Percentiles rank a stretch among this genome's conserved stretches.
Conservation (phyloP, 2,329 filamentous ascomycete genomes). For the Sarocladium strictum region DNA sequence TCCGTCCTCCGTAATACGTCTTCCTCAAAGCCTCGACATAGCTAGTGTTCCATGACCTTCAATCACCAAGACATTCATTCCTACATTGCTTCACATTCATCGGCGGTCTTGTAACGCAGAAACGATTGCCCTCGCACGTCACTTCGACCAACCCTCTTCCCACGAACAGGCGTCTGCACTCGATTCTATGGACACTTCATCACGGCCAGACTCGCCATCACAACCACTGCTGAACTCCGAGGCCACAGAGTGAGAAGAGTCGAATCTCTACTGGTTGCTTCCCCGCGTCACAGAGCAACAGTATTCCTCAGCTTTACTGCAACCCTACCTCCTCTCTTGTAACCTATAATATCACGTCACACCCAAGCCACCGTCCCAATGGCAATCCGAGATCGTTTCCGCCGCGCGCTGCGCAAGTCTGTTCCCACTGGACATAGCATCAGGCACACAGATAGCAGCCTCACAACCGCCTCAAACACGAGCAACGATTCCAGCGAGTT, state of each 20-base stretch:
- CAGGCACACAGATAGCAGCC: conserved; percentile 26
- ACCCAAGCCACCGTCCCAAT: conserved; percentile 21
- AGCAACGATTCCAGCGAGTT: background rate
- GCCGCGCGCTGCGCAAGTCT: conserved; percentile 33
- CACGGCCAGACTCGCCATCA: background rate
- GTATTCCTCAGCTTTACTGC: background rate
- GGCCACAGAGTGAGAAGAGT: background rate
- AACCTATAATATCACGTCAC: background rate
- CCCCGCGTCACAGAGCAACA: background rate
- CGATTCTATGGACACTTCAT: conserved; percentile 5
- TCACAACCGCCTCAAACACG: conserved; percentile 18
- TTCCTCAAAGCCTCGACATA: background rate
- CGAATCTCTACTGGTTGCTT: background rate
- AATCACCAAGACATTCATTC: background rate
- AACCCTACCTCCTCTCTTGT: background rate
- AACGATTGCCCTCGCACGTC: background rate
- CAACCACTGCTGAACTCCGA: background rate
- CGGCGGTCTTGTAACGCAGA: background rate
- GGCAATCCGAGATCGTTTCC: conserved; percentile 37
- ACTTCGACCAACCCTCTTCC: background rate
- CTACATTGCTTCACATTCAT: background rate
- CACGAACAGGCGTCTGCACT: background rate
- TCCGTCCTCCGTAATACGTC: background rate
- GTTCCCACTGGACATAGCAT: conserved; percentile 22
- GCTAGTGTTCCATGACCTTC: background rate